These are phyloP conservation scores for Pythium scleroteichum DNA, from an alignment of 352 stramenopile species.

Conservation along the genomic window DNA sequence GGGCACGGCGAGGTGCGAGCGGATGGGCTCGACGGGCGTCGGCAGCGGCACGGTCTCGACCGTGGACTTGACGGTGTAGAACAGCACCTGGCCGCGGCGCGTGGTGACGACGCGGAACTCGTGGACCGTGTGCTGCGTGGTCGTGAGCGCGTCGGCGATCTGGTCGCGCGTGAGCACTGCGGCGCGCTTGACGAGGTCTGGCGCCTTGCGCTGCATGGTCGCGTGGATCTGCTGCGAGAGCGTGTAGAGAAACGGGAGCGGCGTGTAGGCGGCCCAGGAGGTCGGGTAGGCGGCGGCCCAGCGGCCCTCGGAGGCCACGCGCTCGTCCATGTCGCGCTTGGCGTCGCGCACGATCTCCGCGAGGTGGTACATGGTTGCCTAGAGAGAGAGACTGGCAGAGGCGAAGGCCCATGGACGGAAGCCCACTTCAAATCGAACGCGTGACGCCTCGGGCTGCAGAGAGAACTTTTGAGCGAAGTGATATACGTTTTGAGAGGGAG, in stretches of 20 bases:
- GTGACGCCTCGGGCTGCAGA: not conserved
- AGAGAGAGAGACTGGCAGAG: too few species aligned
- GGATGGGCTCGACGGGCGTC: constrained; percentile 48
- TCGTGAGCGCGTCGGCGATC: constrained; percentile 55
- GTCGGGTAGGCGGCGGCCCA: constrained; percentile 15
- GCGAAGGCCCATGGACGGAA: not conserved
- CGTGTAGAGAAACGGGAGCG: constrained; percentile 75
- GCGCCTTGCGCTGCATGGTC: constrained; percentile 77
- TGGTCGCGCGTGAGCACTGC: constrained; percentile 64
- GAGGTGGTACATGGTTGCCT: constrained; percentile 70
- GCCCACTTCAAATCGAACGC: not conserved
- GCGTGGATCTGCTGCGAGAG: constrained; percentile 61
- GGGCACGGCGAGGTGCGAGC: constrained; percentile 57
- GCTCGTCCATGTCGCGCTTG: constrained; percentile 76
- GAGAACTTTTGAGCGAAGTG: not conserved
- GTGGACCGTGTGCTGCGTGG: constrained; percentile 54
- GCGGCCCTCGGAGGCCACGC: constrained; percentile 39
- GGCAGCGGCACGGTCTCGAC: constrained; percentile 58
- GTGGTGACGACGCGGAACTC: constrained; percentile 63
- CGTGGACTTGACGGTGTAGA: constrained; percentile 64
- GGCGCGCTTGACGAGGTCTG: constrained; percentile 71
- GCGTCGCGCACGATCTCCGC: constrained; percentile 84
- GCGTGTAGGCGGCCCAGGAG: constrained; percentile 68
- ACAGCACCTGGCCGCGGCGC: constrained; percentile 57
- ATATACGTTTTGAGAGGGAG: not conserved